These are phyloP conservation scores for Carex sylvatica DNA, from an alignment of 202 grass and related monocot species.

Conservation along the genomic window DNA sequence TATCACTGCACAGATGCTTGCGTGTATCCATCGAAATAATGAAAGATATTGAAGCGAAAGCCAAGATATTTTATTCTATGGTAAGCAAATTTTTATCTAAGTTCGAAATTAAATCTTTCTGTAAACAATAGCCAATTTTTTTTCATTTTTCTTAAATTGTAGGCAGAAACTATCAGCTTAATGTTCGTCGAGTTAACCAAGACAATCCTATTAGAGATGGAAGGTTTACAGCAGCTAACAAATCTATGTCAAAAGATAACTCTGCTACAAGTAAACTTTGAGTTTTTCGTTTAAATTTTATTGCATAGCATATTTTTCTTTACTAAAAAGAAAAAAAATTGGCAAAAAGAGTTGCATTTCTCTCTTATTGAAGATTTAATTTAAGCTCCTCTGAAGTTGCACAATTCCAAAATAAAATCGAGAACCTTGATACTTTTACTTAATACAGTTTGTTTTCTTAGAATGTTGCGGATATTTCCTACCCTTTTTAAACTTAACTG, in stretches of 20 bases:
- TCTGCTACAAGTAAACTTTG: constrained; percentile 41
- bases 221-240: constrained; percentile 67
- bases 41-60: constrained; percentile 48
- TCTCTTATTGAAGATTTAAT: not conserved
- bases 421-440: not conserved
- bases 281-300: not conserved
- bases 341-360: not conserved
- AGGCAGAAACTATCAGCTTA: constrained; percentile 45
- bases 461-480: not conserved
- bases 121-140: not conserved
- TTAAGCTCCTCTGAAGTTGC: not conserved
- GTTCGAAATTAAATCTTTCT: not conserved
- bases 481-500: not conserved
- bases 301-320: not conserved
- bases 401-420: not conserved
- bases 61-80: constrained; percentile 47
- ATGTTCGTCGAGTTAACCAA: constrained; percentile 39
- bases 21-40: constrained; percentile 39
- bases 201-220: constrained; percentile 57
- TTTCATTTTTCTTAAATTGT: not conserved
- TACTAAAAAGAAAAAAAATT: not conserved
- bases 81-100: constrained; percentile 24
- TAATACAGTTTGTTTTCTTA: not conserved
- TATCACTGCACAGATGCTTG: constrained; percentile 41
- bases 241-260: constrained; percentile 45